Evolutionary conservation across 768 basidiomycete genomes (phyloP), one percentile per base, ranked within the genome.

Genomic region (Boletus pseudopeckii): DNA sequence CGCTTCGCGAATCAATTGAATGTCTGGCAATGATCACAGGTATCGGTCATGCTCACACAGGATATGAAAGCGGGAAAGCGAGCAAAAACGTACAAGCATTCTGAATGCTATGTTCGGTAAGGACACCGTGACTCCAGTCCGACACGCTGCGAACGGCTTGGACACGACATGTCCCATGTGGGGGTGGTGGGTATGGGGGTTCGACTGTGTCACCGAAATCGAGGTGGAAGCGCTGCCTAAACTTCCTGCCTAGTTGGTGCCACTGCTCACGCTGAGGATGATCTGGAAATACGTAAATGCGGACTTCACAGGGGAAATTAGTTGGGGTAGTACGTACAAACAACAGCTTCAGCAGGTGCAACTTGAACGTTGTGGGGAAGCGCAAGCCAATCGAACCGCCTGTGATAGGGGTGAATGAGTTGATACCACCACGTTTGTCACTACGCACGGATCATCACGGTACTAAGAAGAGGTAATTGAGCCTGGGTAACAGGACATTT

Each of bases 51-150:
- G 18, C 22, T 24, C 52, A 18, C 32, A 33, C 53, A 50, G 39
- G n/a, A 47, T 39, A 48, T 44, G 22, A 32, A 37, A 30, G 43
- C 5, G 33, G 44, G 20, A 20, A 53, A 40, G 54, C 34, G 18
- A 51, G 7, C 4, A 45, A 7, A 81, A 7, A 81, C 88, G 67
- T 64, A 91, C 90, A 93, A 44, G 96, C 95, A 61, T 92, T 88
- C 72, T 97, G 95, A 55, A 98, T 92, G 69, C 90, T 93, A 54
- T 84, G 81, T 70, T 98, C 96, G 4, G 82, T 87, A 58, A 95
- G 75, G 34, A 94, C 89, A 3, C 95, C 96, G 62, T 93, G 91
- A 63, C 86, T 90, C 96, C 96, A 99, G 71, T 98, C 96, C 2
- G 79, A 84, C 20, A 94, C 89, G 56, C 88, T 91, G 50, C 96